Evolutionary conservation across 495 filamentous ascomycete genomes (phyloP).

Genomic region (Talaromyces stipitatus): DNA sequence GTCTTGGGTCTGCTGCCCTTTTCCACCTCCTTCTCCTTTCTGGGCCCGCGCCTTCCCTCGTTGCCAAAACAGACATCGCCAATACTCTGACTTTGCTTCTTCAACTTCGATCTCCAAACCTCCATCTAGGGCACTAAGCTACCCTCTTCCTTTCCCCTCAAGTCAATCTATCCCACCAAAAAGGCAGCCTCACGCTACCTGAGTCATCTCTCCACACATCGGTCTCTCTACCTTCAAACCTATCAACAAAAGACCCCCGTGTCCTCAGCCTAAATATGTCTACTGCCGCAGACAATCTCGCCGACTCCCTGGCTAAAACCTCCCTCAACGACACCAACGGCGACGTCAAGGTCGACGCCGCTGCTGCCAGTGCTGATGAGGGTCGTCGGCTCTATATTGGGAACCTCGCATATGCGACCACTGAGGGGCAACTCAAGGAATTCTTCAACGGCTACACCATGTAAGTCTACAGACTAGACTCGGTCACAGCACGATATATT

Average conservation of each 20-base stretch:
- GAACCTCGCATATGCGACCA: conserved; percentile 99
- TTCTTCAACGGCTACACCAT: conserved; percentile 98
- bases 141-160: conserved; percentile 58
- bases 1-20: conserved; percentile 10
- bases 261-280: conserved; percentile 49
- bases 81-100: conserved; percentile 15
- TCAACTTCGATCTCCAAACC: conserved; percentile 17
- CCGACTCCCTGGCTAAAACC: conserved; percentile 39
- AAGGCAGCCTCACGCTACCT: conserved; percentile 36
- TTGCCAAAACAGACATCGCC: background rate
- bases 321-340: conserved; percentile 65
- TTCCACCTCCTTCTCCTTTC: conserved; percentile 25
- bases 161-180: conserved; percentile 44
- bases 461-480: conserved; percentile 72
- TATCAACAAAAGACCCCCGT: conserved; percentile 16
- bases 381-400: conserved; percentile 98
- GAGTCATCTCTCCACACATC: conserved; percentile 33
- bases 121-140: conserved; percentile 83
- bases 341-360: conserved; percentile 72
- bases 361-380: conserved; percentile 93
- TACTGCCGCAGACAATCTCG: conserved; percentile 45
- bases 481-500: background rate
- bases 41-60: conserved; percentile 1
- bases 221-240: conserved; percentile 15
- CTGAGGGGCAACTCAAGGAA: conserved; percentile 97